A percentile compares a stretch with the other conserved stretches of the same genome.
phyloP scores from a whole-genome alignment of 2,329 filamentous ascomycete species.

The Hymenoscyphus fructigenus region DNA sequence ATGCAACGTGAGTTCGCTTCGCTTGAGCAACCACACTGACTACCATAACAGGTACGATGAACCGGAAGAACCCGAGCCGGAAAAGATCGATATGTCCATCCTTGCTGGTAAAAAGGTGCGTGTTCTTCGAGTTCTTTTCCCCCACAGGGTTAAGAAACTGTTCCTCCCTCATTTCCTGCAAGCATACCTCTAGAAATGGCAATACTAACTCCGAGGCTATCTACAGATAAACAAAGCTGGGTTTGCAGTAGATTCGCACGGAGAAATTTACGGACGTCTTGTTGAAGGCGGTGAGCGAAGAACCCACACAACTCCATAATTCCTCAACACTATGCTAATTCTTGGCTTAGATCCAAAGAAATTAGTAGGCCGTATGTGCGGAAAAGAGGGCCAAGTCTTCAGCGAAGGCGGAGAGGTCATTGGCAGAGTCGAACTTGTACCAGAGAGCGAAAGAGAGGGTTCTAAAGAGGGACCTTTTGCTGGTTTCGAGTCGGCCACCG shows the following conservation, averaged over 20 bases:
- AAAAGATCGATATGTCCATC: slow-evolving; percentile 54
- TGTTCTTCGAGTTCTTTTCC: no score
- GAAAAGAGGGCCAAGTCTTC: slow-evolving; percentile 69
- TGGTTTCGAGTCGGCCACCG: slow-evolving; percentile 62
- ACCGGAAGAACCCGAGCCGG: slow-evolving; percentile 46
- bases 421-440: slow-evolving; percentile 61
- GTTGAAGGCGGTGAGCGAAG: slow-evolving; percentile 57
- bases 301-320: not conserved
- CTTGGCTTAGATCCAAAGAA: slow-evolving; percentile 43
- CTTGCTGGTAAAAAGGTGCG: slow-evolving; percentile 62
- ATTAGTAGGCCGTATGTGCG: slow-evolving; percentile 67
- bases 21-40: no score
- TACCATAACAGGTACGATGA: no score
- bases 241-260: slow-evolving; percentile 55
- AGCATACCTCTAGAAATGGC: no score
- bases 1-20: no score
- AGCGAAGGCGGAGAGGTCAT: slow-evolving; percentile 72
- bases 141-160: no score
- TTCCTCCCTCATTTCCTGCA: no score
- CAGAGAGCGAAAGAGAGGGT: slow-evolving; percentile 63
- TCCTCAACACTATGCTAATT: not conserved
- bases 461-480: slow-evolving; percentile 67
- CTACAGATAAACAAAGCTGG: slow-evolving; percentile 62
- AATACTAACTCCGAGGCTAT: no score
- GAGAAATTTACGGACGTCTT: slow-evolving; percentile 61